These are phyloP conservation scores for Cytospora piceicola DNA, from an alignment of 2,329 filamentous ascomycete genomes.

Conservation along the genomic window DNA sequence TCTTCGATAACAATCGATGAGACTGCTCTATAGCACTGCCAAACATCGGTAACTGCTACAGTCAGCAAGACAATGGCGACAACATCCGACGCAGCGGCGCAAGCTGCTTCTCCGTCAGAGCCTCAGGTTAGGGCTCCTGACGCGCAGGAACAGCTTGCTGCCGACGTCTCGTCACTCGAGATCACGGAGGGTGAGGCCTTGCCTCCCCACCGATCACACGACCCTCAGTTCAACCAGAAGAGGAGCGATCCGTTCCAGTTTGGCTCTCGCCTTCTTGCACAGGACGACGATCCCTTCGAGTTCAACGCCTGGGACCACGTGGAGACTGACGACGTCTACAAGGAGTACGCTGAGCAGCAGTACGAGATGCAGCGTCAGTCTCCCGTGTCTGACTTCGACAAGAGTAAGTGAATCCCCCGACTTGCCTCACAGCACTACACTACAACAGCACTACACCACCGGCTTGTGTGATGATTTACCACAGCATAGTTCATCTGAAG, in stretches of 20 bases:
- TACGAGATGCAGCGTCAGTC: conserved; percentile 81
- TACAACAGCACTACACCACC: conserved; percentile 6
- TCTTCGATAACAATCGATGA: conserved; percentile 16
- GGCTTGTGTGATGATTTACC: conserved; percentile 51
- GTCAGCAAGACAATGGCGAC: conserved; percentile 19
- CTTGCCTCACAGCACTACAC: neutral
- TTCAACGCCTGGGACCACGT: conserved; percentile 99
- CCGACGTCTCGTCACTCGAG: conserved; percentile 24
- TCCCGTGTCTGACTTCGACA: conserved; percentile 92
- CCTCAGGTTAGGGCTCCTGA: conserved; percentile 32
- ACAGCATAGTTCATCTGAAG: conserved; percentile 77
- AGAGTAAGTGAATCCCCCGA: conserved; percentile 57
- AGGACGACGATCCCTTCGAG: conserved; percentile 89
- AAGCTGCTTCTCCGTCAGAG: conserved; percentile 29
- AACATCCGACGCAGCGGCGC: conserved; percentile 26
- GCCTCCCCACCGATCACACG: conserved; percentile 70
- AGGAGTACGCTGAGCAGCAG: conserved; percentile 82
- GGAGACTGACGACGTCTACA: conserved; percentile 86
- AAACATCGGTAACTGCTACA: neutral
- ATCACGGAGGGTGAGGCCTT: conserved; percentile 33
- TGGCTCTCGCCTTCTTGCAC: conserved; percentile 81
- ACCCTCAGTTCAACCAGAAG: conserved; percentile 76
- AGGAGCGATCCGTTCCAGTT: conserved; percentile 93
- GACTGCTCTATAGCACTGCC: neutral
- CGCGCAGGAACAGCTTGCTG: conserved; percentile 27